Conservation (phyloP, 257 asterid species). For the Orobanche coerulescens region DNA sequence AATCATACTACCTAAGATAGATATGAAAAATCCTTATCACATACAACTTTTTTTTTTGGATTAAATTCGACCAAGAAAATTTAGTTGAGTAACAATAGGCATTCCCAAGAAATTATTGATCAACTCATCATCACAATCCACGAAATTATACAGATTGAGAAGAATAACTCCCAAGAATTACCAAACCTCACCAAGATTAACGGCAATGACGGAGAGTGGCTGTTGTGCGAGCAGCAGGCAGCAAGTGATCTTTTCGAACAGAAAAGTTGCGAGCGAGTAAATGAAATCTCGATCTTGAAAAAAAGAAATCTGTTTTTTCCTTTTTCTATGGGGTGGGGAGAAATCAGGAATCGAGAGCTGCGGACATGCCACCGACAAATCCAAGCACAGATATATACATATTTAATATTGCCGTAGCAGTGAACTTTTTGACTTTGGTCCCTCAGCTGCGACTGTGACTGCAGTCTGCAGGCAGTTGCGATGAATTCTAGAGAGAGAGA, state of each 20-base stretch:
- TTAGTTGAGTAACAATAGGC: too few relatives aligned
- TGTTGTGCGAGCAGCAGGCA: constrained; percentile 8
- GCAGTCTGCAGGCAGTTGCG: too few relatives aligned
- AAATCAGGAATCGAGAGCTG: constrained; percentile 13
- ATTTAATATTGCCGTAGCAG: background rate
- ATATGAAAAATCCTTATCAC: too few relatives aligned
- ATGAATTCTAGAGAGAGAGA: constrained; percentile 19
- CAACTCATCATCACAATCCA: background rate
- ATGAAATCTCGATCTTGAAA: constrained; percentile 22
- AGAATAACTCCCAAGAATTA: background rate
- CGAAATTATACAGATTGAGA: background rate
- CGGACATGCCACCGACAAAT: constrained; percentile 27
- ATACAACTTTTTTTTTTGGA: too few relatives aligned
- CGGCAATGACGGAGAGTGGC: constrained; percentile 1
- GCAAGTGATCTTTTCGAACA: constrained; percentile 17
- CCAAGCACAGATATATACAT: background rate
- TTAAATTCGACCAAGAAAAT: too few relatives aligned
- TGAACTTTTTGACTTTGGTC: constrained; percentile 14
- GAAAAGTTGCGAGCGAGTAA: constrained; percentile 15
- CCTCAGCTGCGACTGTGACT: constrained; percentile 4
- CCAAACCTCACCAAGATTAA: constrained; percentile 20
- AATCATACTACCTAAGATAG: too few relatives aligned
- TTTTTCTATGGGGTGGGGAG: too few relatives aligned
- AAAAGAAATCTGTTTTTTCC: background rate
- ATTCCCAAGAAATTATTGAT: background rate